phyloP scores from a whole-genome alignment of 495 filamentous ascomycete species.

The Oleoguttula mirabilis region DNA sequence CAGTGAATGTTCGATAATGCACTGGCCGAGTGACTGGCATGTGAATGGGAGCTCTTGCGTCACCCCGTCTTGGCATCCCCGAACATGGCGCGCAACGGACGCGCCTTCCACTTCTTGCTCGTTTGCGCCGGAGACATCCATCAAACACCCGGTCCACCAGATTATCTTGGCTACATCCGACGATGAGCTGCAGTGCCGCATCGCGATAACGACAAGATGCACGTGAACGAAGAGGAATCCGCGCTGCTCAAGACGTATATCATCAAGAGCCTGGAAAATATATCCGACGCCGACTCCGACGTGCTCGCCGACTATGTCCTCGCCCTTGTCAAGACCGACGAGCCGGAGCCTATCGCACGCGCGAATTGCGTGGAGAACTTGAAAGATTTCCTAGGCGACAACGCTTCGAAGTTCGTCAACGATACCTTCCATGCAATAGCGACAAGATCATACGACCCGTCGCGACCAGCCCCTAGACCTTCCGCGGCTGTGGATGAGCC shows the following conservation, averaged over 20 bases:
- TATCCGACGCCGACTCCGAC: conserved; percentile 89
- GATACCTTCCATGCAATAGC: conserved; percentile 65
- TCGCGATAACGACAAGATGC: background rate
- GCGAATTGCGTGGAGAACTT: conserved; percentile 65
- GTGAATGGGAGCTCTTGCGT: no score
- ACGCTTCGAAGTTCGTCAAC: conserved; percentile 65
- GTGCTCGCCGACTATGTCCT: conserved; percentile 93
- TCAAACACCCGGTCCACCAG: no score
- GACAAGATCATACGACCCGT: conserved; percentile 16
- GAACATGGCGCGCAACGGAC: no score
- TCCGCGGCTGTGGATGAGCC: conserved; percentile 29
- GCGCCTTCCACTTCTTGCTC: no score
- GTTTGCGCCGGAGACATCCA: no score
- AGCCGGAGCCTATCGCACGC: conserved; percentile 58
- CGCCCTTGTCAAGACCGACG: conserved; percentile 75
- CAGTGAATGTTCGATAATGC: no score
- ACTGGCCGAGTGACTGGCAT: no score
- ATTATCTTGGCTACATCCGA: no score
- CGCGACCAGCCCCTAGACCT: conserved; percentile 28
- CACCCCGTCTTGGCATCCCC: no score
- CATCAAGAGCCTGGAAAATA: conserved; percentile 78
- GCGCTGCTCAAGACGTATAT: conserved; percentile 75
- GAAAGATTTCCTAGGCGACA: conserved; percentile 76
- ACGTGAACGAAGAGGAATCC: conserved; percentile 60
- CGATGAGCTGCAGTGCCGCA: no score